These are phyloP conservation scores for Elongisporangium anandrum DNA, from an alignment of 352 stramenopile genomes.

Conservation along the genomic window DNA sequence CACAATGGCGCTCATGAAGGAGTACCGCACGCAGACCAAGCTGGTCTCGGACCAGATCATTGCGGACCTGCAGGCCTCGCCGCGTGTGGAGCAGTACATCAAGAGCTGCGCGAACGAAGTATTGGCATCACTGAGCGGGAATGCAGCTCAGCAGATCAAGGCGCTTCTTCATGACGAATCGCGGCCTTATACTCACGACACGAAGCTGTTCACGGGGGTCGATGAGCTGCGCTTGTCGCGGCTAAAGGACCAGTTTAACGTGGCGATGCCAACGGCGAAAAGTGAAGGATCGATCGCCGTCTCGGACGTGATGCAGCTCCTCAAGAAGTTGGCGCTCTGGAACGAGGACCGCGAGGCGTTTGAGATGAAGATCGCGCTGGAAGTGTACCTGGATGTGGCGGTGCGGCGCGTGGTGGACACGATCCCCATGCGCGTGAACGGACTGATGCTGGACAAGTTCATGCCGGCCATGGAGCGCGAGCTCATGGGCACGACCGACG, in stretches of 20 bases:
- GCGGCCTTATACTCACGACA: conserved; percentile 35
- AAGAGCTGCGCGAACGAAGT: conserved; percentile 4
- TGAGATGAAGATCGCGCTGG: conserved; percentile 31
- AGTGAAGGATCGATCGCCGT: conserved; percentile 7
- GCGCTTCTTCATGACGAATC: conserved; percentile 19
- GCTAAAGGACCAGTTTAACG: conserved; percentile 13
- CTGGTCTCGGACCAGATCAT: conserved; percentile 19
- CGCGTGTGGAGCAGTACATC: conserved; percentile 22
- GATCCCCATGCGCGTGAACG: conserved; percentile 38
- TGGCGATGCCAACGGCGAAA: not conserved
- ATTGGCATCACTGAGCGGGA: conserved; percentile 9
- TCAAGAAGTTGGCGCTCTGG: conserved; percentile 8
- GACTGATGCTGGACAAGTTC: conserved; percentile 22
- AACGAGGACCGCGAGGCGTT: conserved; percentile 25
- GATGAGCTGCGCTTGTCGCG: conserved; percentile 10
- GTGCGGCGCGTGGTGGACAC: conserved; percentile 26
- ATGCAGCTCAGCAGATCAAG: conserved; percentile 12
- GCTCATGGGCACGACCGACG: conserved; percentile 28
- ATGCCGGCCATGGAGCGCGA: conserved; percentile 18
- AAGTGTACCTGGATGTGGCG: conserved; percentile 28
- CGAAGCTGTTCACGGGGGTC: conserved; percentile 20
- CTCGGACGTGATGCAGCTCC: conserved; percentile 6
- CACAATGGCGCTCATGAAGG: conserved; percentile 15
- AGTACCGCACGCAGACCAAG: conserved; percentile 24
- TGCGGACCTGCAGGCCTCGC: conserved; percentile 7